Evolutionary conservation across 2,329 filamentous ascomycete species (phyloP).

Genomic region (Massarina eburnea): DNA sequence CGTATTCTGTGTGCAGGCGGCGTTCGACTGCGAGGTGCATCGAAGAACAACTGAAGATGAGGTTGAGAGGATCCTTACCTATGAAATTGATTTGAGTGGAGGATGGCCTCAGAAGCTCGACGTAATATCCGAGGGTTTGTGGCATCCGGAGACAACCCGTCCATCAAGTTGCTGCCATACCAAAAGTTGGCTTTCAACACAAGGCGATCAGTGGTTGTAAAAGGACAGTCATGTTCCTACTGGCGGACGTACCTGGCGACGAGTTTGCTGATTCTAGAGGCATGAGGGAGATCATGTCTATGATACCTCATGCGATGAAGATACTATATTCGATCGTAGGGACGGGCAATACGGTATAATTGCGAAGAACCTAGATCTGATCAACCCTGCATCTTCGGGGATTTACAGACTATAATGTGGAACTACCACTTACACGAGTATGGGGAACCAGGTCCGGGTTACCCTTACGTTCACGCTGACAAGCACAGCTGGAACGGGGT

Average conservation of each 20-base stretch:
- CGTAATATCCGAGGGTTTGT: constrained; percentile 32
- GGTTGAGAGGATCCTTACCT: constrained; percentile 19
- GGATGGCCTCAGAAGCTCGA: constrained; percentile 36
- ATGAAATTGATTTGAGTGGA: constrained; percentile 29
- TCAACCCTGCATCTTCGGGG: constrained; percentile 34
- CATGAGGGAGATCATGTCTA: constrained; percentile 42
- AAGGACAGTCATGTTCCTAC: not conserved
- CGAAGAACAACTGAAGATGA: not conserved
- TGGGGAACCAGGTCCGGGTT: constrained; percentile 29
- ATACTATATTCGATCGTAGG: constrained; percentile 22
- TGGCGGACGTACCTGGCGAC: constrained; percentile 30
- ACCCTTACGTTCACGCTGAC: constrained; percentile 31
- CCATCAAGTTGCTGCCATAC: constrained; percentile 37
- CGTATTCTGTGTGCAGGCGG: not conserved
- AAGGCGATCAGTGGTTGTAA: constrained; percentile 14
- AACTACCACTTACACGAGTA: constrained; percentile 16
- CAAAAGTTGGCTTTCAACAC: constrained; percentile 33
- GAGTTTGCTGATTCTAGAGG: constrained; percentile 37
- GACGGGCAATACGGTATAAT: constrained; percentile 23
- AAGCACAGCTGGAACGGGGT: constrained; percentile 31
- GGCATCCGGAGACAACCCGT: constrained; percentile 24
- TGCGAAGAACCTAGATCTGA: constrained; percentile 24
- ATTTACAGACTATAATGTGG: constrained; percentile 33
- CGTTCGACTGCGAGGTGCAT: not conserved
- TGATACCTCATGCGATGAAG: constrained; percentile 19